Conservation (phyloP, 306 rosid species). For the Cicer arietinum region DNA sequence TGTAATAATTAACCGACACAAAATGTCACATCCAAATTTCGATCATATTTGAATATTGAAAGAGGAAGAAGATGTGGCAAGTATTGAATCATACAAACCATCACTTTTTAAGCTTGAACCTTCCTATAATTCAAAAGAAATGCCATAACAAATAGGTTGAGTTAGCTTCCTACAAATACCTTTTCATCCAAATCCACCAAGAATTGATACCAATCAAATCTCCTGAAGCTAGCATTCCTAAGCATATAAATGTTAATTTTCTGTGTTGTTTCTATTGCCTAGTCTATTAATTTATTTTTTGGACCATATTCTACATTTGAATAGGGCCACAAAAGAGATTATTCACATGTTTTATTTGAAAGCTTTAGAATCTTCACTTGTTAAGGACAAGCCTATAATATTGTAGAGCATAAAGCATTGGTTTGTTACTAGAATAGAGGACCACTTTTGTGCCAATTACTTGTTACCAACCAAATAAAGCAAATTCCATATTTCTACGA, state of each 20-base stretch:
- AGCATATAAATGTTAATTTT: background rate
- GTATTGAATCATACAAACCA: background rate
- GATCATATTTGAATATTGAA: background rate
- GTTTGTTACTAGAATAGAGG: constrained; percentile 16
- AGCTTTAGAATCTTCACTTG: constrained; percentile 29
- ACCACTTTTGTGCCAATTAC: background rate
- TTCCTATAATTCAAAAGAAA: constrained; percentile 3
- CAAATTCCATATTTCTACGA: constrained; percentile 4
- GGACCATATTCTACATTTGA: background rate
- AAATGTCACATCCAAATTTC: constrained; percentile 7
- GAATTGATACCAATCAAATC: background rate
- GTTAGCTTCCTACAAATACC: constrained; percentile 9
- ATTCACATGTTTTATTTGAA: constrained; percentile 25
- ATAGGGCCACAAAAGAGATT: background rate
- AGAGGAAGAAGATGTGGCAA: background rate
- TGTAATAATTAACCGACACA: background rate
- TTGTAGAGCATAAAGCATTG: constrained; percentile 20
- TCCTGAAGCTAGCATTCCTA: background rate
- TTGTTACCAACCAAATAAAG: constrained; percentile 22
- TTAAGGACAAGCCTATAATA: constrained; percentile 28
- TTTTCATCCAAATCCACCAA: constrained; percentile 1
- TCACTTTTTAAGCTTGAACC: constrained; percentile 1
- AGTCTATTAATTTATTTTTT: background rate
- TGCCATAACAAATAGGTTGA: background rate
- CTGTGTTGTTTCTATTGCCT: background rate